phyloP scores from a whole-genome alignment of 2,329 filamentous ascomycete species.

The Elsinoe necatrix region DNA sequence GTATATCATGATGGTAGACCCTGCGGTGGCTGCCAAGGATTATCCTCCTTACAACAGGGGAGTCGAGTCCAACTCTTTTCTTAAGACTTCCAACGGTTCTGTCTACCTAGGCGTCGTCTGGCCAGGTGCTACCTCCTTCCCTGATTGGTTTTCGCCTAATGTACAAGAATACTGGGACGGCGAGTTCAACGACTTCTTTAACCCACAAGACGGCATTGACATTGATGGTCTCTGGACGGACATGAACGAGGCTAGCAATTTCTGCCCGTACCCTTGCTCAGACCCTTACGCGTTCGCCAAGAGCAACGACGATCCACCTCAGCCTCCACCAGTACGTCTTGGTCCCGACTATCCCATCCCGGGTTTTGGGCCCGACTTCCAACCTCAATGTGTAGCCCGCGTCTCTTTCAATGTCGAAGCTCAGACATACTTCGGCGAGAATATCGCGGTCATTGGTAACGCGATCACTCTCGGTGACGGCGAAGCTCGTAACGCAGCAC shows the following conservation, averaged over 20 bases:
- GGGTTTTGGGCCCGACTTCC: constrained; percentile 60
- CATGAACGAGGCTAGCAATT: constrained; percentile 54
- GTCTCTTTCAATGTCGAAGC: constrained; percentile 30
- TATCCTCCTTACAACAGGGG: constrained; percentile 55
- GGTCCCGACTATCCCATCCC: constrained; percentile 56
- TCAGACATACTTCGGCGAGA: constrained; percentile 29
- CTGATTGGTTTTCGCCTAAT: constrained; percentile 64
- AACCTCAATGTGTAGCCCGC: constrained; percentile 41
- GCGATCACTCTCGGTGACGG: constrained; percentile 26
- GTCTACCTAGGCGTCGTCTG: constrained; percentile 60
- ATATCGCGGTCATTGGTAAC: constrained; percentile 29
- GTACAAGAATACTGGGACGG: constrained; percentile 60
- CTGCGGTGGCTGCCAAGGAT: constrained; percentile 44
- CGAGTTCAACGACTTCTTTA: constrained; percentile 59
- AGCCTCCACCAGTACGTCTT: constrained; percentile 52
- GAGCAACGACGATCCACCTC: constrained; percentile 47
- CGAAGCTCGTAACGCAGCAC: constrained; percentile 24
- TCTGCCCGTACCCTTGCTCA: constrained; percentile 37
- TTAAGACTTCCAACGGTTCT: constrained; percentile 47
- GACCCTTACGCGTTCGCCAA: constrained; percentile 32
- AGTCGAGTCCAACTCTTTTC: constrained; percentile 47
- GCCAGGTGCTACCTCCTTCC: constrained; percentile 49
- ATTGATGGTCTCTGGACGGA: constrained; percentile 68
- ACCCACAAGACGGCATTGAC: constrained; percentile 55
- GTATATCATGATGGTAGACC: constrained; percentile 63